Base-by-base conservation (phyloP, 345 rosid species). In the Geranium rotundifolium region DNA sequence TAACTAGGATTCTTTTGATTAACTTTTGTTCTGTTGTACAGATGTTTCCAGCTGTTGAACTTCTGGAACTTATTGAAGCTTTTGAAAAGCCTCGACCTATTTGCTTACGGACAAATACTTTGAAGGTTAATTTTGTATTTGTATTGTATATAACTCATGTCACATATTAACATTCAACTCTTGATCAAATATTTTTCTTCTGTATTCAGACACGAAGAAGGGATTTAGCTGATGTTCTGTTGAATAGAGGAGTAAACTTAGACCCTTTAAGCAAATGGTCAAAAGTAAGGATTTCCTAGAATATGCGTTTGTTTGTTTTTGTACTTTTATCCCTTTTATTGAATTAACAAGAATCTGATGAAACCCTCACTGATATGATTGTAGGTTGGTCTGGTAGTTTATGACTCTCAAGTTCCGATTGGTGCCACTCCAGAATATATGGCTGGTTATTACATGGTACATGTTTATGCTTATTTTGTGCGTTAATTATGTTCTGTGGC, bases 241-340 rank as follows among this genome's bases (percentile, higher is more conserved):
- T 86, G 56, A 90, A 93, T 75, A 84, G 96, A 78, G 99, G 99
- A 58, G 97, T 93, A 67, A 90, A 93, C 69, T 76, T 93, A 27
- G 96, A 90, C 68, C 97, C 96, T 41, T 72, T 93, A 68, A 82
- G 96, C 86, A 93, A 90, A 73, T 93, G 99, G 97, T 93, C 99
- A 7, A 93, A 93, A 75, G 97, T 93, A 79, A 74, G 72, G 34
- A 17, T 46, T 54, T 56, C 59, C 61, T 29, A 4, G 27, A n/a
- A 17, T 19, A 49, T 37, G 19, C 29, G 63, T 70, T 49, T 4
- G 65, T 16, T 65, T 29, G 54, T 1, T 7, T 27, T 41, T 19
- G 20, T 66, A 59, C 50, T 41, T 9, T 2, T 60, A 29, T 19
- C 14, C 19, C 23, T n/a, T 67, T 27, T 64, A 29, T 37, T 56